Base-by-base conservation (phyloP, 2,329 filamentous ascomycete species). In the Penicillium palitans region DNA sequence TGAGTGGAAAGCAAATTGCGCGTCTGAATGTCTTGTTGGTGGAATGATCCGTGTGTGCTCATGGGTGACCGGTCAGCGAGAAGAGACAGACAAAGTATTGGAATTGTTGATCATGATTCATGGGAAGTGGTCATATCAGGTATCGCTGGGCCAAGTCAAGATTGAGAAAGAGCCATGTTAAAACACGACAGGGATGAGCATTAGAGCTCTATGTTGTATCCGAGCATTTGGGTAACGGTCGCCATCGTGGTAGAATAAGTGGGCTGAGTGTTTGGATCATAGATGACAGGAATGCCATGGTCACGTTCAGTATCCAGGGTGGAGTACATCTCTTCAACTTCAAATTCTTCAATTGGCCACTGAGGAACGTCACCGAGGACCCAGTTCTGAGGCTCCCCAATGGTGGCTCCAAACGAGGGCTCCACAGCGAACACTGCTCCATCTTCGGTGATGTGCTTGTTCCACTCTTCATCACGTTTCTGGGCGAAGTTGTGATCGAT, bases 261-360 rank as follows among this genome's bases (percentile, higher is more conserved):
- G 19, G 19, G 19, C 19, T 8, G 4, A 17, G 21, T 17, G 19
- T 24, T 2, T 9, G 40, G 40, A 9, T 42, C 40, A 25, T 42
- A 25, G 21, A 42, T 42, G 21, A 25, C 13, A 25, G 40, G 40
- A 25, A 42, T 7, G 0, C 40, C 40, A 2, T 9, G 40, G 2
- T 42, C 40, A 7, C 7, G 21, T 21, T 25, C 21, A 24, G 40
- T 17, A 9, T 42, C 40, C 8, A 42, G 40, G 13, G 40, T 9
- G 2, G 40, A 42, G 48, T 55, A 80, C 82, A 84, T 31, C 81
- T 80, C 66, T 81, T 76, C 40, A 67, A 40, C 52, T 29, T 49
- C 45, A 7, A 44, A 45, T 39, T 48, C 52, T 39, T 58, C 51
- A 6, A 50, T 21, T 19, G 48, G 48, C 48, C 48, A 51, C 24